phyloP scores from a whole-genome alignment of 129 eudicot genomes.

The Centrapalus pauciflorus region DNA sequence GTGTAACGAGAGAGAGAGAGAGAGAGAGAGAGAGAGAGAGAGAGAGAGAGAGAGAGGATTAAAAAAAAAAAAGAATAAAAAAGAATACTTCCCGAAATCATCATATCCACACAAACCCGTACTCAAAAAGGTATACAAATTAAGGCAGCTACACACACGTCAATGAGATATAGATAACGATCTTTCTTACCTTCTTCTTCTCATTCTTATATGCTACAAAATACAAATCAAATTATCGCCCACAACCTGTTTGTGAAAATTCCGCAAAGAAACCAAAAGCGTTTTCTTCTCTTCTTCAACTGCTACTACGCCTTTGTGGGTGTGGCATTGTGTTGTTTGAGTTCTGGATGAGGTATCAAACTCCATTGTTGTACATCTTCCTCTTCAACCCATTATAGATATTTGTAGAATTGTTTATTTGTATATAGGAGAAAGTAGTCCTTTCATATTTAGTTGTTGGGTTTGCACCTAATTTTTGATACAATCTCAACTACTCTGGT shows the following conservation, averaged over 20 bases:
- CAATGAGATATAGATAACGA: neutral
- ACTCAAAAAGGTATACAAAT: neutral
- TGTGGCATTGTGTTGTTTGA: neutral
- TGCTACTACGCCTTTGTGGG: neutral
- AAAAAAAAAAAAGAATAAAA: no score
- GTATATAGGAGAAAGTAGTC: neutral
- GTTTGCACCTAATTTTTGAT: conserved; percentile 36
- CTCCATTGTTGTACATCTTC: conserved; percentile 13
- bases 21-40: neutral
- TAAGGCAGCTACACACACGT: conserved; percentile 2
- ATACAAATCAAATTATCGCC: neutral
- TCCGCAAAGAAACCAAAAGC: conserved; percentile 6
- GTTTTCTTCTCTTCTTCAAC: neutral
- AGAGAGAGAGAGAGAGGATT: neutral
- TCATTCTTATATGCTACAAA: neutral
- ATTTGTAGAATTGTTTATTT: conserved; percentile 1
- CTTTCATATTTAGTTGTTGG: conserved; percentile 15
- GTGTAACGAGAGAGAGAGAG: no score
- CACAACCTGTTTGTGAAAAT: conserved; percentile 13
- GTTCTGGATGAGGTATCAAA: conserved; percentile 5
- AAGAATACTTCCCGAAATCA: neutral
- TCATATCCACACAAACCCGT: conserved; percentile 6
- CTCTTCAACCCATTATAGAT: conserved; percentile 20
- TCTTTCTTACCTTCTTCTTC: neutral
- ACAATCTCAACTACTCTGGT: conserved; percentile 28